phyloP scores from a whole-genome alignment of 345 rosid genomes.

The Boechera divaricarpa region DNA sequence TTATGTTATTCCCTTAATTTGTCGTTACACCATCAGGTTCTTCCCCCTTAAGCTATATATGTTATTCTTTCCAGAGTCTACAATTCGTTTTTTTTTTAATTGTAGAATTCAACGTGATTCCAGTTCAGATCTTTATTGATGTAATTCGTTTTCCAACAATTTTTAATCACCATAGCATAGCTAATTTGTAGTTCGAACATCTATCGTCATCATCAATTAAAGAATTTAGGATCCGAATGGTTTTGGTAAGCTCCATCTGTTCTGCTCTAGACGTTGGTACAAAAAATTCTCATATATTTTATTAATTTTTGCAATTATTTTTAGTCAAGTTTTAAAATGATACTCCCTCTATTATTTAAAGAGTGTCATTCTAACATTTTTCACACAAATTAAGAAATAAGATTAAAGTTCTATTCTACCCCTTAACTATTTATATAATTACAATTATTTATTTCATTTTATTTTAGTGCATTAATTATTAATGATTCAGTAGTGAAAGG shows the following conservation, averaged over 20 bases:
- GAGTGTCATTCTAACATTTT: no score
- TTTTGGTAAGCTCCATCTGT: not conserved
- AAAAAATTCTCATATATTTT: no score
- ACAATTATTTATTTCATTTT: no score
- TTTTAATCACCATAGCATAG: not conserved
- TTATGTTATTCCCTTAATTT: constrained; percentile 33
- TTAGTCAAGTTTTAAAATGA: no score
- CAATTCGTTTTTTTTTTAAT: not conserved
- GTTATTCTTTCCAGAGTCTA: constrained; percentile 22
- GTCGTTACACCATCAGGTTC: constrained; percentile 42
- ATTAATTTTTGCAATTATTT: no score
- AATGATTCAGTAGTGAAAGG: no score
- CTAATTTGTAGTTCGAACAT: constrained; percentile 8
- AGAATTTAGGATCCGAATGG: not conserved
- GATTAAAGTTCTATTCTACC: no score
- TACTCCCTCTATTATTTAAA: no score
- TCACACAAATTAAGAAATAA: no score
- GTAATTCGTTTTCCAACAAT: constrained; percentile 15
- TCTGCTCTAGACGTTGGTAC: not conserved
- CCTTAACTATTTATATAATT: no score
- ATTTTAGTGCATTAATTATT: no score
- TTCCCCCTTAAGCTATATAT: constrained; percentile 34
- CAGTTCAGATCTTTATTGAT: constrained; percentile 28
- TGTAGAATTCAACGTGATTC: constrained; percentile 7
- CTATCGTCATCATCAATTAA: not conserved